These are phyloP conservation scores for Suhomyces kilbournensis DNA, from an alignment of 805 yeast genomes.

Conservation along the genomic window DNA sequence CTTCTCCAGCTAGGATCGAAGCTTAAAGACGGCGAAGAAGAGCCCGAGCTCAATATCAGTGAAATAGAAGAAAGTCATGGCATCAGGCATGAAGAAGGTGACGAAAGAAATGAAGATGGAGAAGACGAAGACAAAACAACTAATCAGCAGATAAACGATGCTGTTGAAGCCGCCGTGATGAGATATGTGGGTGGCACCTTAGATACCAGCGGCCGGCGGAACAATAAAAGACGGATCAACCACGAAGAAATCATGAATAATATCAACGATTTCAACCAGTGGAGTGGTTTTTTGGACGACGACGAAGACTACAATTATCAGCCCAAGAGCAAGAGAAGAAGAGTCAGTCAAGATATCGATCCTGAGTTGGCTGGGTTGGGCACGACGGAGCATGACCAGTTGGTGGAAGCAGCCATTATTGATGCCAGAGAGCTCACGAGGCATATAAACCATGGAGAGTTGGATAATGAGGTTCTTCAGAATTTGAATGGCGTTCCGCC, in stretches of 20 bases:
- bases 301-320: constrained; percentile 12
- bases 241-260: constrained; percentile 43
- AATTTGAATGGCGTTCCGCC: constrained; percentile 17
- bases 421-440: constrained; percentile 64
- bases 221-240: constrained; percentile 16
- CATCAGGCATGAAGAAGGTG: background rate
- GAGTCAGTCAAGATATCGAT: constrained; percentile 26
- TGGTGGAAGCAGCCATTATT: constrained; percentile 67
- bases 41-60: constrained; percentile 2
- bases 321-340: constrained; percentile 8
- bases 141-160: constrained; percentile 43
- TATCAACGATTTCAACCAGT: constrained; percentile 50
- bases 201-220: constrained; percentile 22
- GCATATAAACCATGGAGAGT: constrained; percentile 16
- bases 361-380: constrained; percentile 38
- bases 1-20: constrained; percentile 40
- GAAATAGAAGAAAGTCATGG: constrained; percentile 2
- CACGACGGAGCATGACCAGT: constrained; percentile 54
- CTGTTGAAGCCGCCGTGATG: constrained; percentile 79
- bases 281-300: constrained; percentile 38
- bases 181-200: constrained; percentile 66
- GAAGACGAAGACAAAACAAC: constrained; percentile 22
- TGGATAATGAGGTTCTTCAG: constrained; percentile 5
- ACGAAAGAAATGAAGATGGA: background rate
- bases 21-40: constrained; percentile 15